These are phyloP conservation scores for Zea luxurians DNA, from an alignment of 176 grass and related monocot species.

Conservation along the genomic window DNA sequence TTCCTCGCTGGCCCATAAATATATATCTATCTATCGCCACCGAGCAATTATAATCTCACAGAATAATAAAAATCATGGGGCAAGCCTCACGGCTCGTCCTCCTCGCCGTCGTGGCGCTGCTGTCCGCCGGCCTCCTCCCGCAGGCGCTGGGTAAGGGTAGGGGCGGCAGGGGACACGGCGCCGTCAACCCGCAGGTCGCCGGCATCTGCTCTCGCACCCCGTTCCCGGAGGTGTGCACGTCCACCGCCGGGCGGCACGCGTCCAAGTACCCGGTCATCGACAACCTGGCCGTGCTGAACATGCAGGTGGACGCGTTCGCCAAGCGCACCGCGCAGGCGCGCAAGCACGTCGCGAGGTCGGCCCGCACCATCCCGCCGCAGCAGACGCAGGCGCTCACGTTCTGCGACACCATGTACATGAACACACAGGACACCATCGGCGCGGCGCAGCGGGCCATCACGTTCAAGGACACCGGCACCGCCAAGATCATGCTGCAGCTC, in stretches of 20 bases:
- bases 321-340: conserved; percentile 36
- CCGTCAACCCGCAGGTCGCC: conserved; percentile 8
- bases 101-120: conserved; percentile 21
- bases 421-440: conserved; percentile 53
- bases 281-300: conserved; percentile 48
- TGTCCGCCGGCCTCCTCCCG: conserved; percentile 23
- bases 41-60: neutral
- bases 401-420: conserved; percentile 63
- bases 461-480: conserved; percentile 48
- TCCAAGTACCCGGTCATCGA: conserved; percentile 47
- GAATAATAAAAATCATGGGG: conserved; percentile 27
- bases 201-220: conserved; percentile 32
- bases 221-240: conserved; percentile 43
- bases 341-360: neutral
- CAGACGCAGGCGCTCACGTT: conserved; percentile 39
- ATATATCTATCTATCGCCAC: neutral
- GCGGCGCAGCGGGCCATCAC: conserved; percentile 45
- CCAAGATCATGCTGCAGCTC: conserved; percentile 54
- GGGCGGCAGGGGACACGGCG: neutral
- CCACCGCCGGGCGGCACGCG: conserved; percentile 36
- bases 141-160: neutral
- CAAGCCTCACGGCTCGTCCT: conserved; percentile 14
- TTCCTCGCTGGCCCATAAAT: conserved; percentile 8
- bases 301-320: conserved; percentile 52
- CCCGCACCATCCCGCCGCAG: neutral